These are phyloP conservation scores for Austroboletus niveus DNA, from an alignment of 1,284 basidiomycete species.

Conservation along the genomic window DNA sequence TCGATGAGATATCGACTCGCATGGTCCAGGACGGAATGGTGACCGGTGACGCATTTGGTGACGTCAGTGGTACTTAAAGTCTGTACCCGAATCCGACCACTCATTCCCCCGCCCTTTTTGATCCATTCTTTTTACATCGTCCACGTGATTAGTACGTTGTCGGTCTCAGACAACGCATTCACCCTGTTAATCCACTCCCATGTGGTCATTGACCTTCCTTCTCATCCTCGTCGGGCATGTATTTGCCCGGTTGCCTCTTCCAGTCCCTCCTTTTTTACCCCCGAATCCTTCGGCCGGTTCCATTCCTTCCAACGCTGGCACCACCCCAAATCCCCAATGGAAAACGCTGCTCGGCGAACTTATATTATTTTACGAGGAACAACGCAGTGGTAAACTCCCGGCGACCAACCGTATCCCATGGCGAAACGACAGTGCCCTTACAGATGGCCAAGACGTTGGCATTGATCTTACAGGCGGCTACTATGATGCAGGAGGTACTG, in stretches of 20 bases:
- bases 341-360: constrained; percentile 74
- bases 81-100: too few species aligned
- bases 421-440: constrained; percentile 78
- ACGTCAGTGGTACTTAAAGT: too few species aligned
- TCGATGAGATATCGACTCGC: too few species aligned
- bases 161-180: not conserved
- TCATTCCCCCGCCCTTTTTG: too few species aligned
- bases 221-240: constrained; percentile 22
- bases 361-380: constrained; percentile 90
- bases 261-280: constrained; percentile 58
- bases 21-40: too few species aligned
- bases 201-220: constrained; percentile 21
- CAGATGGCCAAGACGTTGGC: constrained; percentile 75
- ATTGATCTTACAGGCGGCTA: constrained; percentile 85
- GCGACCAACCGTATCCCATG: constrained; percentile 74
- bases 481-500: constrained; percentile 84
- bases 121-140: constrained; percentile 2
- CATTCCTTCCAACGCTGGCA: constrained; percentile 41
- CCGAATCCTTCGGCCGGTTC: constrained; percentile 61
- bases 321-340: constrained; percentile 74
- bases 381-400: constrained; percentile 78
- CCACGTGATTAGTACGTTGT: constrained; percentile 23
- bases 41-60: too few species aligned
- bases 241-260: constrained; percentile 59
- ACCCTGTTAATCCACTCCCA: constrained; percentile 7